Evolutionary conservation across 257 asterid genomes (phyloP), one percentile per base, ranked within the genome.

Genomic region (Ajuga chamaepitys): DNA sequence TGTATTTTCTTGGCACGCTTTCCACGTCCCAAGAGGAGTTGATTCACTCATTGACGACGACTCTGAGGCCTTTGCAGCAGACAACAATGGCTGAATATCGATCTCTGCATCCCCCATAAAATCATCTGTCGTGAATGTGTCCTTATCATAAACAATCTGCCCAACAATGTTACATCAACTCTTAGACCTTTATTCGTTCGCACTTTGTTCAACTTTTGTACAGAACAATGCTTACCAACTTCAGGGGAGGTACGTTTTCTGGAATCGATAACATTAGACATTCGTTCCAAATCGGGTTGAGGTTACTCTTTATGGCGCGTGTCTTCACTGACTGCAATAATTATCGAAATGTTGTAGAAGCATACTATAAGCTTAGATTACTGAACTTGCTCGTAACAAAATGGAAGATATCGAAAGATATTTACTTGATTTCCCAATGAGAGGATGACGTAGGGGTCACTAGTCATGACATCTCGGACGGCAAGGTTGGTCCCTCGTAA

Each of bases 61-160:
- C 64, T 91, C 95, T 0, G 85, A 77, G 57, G 98, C 92, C 76
- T 70, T 82, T 34, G 96, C 95, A 30, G 95, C 96, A 22, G 84
- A 71, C 52, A 91, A 85, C 20, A 91, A 53, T 4, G 95, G 95
- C 55, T 83, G 86, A 47, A 91, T 88, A 40, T 88, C 88, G 0
- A 91, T 81, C 86, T 88, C 98, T 0, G 96, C 95, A 20, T 86
- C 91, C 35, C 98, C 98, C 98, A 91, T 91, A 58, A 86, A 91
- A 80, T 91, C 98, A 50, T 91, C 98, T 0, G 94, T 80, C 20
- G 89, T 70, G 80, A 91, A 91, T 14, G 87, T 86, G 70, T 91
- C 98, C 77, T 88, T 91, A 68, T 91, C 98, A 32, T 88, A 91
- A 5, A 91, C 98, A 18, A 73, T 73, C 98, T 91, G 87, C 55